phyloP scores from a whole-genome alignment of 73 alveolate species.

The Paramecium octaurelia region DNA sequence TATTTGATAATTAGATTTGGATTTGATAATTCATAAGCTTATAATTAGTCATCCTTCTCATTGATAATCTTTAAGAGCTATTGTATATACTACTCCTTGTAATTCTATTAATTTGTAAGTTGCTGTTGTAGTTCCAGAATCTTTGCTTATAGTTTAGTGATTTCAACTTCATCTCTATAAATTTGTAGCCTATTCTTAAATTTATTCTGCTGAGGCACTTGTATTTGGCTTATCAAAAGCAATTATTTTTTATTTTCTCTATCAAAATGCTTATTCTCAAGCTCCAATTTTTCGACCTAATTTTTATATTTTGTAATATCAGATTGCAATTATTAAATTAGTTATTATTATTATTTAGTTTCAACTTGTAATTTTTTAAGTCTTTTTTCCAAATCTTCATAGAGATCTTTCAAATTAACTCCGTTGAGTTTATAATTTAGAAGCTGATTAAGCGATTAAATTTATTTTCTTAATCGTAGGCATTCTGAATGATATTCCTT shows the following conservation, averaged over 20 bases:
- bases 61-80: not conserved
- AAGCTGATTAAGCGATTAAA: not conserved
- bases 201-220: not conserved
- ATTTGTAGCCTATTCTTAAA: not conserved
- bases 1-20: not conserved
- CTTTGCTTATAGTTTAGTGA: not conserved
- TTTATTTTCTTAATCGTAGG: not conserved
- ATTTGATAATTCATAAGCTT: not conserved
- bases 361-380: not conserved
- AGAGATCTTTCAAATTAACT: not conserved
- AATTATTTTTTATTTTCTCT: not conserved
- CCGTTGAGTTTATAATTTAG: not conserved
- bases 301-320: not conserved
- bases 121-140: not conserved
- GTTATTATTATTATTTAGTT: not conserved
- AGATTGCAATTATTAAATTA: not conserved
- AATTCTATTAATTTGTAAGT: not conserved
- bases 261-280: not conserved
- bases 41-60: not conserved
- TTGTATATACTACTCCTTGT: not conserved
- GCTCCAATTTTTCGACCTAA: not conserved
- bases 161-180: conserved; percentile 7
- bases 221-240: not conserved
- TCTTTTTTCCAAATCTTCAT: not conserved
- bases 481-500: not conserved